Base-by-base conservation (phyloP, 805 yeast species). In the Candida ovalis region DNA sequence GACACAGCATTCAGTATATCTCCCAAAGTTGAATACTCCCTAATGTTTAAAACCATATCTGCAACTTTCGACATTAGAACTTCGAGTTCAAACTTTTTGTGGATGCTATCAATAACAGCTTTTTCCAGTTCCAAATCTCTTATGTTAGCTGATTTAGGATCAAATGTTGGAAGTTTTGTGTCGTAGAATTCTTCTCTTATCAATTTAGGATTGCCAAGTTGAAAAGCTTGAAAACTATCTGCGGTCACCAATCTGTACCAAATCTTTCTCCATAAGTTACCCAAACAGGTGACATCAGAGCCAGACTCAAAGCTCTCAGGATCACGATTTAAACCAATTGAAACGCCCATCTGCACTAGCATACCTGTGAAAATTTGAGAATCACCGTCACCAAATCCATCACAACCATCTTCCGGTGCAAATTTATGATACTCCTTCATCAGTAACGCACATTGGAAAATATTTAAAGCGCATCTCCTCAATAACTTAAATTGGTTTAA, bases 321-420 rank as follows among this genome's bases (percentile, higher is more conserved):
- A 53, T 84, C 90, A 55, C 89, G 71, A 59, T 84, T 83, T 23
- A 84, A 59, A 0, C 90, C 91, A 53, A 84, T 73, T 35, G 84
- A 74, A 46, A 78, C 72, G 0, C 84, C 87, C 85, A 84, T 81
- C 57, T 82, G 88, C 15, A 82, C 65, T 27, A 82, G 68, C 64
- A 80, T 73, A 1, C 84, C 80, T 13, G 76, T 61, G 46, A 77
- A 74, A 7, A 80, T 75, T 55, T 76, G 82, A 2, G 81, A 73
- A 43, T 78, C 80, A 39, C 82, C 84, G 47, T 80, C 83, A 56
- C 79, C 86, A 3, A 70, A 68, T 1, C 76, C 73, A 56, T 79
- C 83, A 25, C 55, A 50, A 36, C 84, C 84, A 57, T 77, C 80
- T 54, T 79, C 83, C 0, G 81, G 82, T 0, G 81, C 74, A 45